Evolutionary conservation across 2,329 filamentous ascomycete genomes (phyloP).

Genomic region (Ceratocystis lukuohia): DNA sequence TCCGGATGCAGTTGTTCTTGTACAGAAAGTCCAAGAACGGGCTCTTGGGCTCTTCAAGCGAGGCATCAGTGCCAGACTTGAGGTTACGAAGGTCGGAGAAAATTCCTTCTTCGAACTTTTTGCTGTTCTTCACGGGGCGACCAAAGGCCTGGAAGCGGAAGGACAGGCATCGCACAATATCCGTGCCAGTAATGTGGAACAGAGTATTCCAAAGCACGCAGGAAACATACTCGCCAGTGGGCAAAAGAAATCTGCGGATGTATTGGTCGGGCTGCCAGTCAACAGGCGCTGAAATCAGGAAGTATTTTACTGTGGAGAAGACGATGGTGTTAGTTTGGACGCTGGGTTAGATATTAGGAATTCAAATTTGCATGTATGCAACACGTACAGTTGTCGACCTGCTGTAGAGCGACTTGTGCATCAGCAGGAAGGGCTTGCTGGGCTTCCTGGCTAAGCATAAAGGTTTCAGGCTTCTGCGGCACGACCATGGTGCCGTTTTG

Average conservation of each 20-base stretch:
- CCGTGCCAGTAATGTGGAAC: slow-evolving; percentile 97
- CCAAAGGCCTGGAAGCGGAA: slow-evolving; percentile 98
- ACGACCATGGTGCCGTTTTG: slow-evolving; percentile 79
- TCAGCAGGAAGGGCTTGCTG: slow-evolving; percentile 93
- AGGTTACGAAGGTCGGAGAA: slow-evolving; percentile 97
- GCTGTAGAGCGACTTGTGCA: slow-evolving; percentile 91
- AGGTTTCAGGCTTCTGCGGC: slow-evolving; percentile 94
- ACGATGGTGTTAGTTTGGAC: slow-evolving; percentile 20
- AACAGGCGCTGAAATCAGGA: slow-evolving; percentile 94
- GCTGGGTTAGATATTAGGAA: not conserved
- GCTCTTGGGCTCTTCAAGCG: slow-evolving; percentile 96
- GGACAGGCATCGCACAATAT: slow-evolving; percentile 94
- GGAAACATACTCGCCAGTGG: slow-evolving; percentile 96
- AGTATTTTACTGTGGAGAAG: slow-evolving; percentile 76
- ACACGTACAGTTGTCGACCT: slow-evolving; percentile 85
- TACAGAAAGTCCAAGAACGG: slow-evolving; percentile 96
- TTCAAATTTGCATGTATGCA: not conserved
- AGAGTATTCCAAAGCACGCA: slow-evolving; percentile 99
- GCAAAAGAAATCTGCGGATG: slow-evolving; percentile 86
- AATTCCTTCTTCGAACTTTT: slow-evolving; percentile 99
- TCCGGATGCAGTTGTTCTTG: slow-evolving; percentile 99
- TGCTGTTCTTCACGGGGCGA: slow-evolving; percentile 96
- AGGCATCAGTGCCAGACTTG: slow-evolving; percentile 95
- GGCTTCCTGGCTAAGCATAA: slow-evolving; percentile 93
- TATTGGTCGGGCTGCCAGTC: slow-evolving; percentile 97